Evolutionary conservation across 2,329 filamentous ascomycete species (phyloP).

Genomic region (Fusarium mundagurra): DNA sequence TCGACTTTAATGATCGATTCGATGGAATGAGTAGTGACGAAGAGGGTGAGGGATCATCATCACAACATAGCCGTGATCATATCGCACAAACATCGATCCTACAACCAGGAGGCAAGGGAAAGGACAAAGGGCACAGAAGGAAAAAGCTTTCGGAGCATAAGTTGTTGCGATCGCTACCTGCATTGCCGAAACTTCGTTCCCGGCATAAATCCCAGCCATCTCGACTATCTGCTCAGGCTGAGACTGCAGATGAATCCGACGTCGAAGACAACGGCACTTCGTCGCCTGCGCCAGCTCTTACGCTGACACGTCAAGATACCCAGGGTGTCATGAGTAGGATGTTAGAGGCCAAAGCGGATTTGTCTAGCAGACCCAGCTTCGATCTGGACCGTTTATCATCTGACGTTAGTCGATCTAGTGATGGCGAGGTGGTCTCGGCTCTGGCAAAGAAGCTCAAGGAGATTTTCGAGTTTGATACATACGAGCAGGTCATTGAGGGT

Average conservation of each 20-base stretch:
- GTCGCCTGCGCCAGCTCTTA: conserved; percentile 36
- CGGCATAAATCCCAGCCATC: conserved; percentile 56
- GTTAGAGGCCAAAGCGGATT: conserved; percentile 75
- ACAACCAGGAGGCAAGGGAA: conserved; percentile 45
- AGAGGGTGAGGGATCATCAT: conserved; percentile 70
- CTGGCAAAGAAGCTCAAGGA: conserved; percentile 79
- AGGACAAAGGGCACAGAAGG: conserved; percentile 57
- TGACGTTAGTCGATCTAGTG: conserved; percentile 48
- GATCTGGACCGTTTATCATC: conserved; percentile 60
- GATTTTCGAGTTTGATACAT: conserved; percentile 83
- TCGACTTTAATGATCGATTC: conserved; percentile 84
- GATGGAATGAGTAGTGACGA: conserved; percentile 84
- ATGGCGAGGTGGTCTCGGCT: conserved; percentile 59
- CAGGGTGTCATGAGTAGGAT: conserved; percentile 77
- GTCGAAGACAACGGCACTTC: conserved; percentile 42
- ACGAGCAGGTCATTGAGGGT: conserved; percentile 87
- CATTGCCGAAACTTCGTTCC: conserved; percentile 60
- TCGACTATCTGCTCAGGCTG: conserved; percentile 50
- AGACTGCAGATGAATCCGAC: conserved; percentile 46
- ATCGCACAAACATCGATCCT: conserved; percentile 57
- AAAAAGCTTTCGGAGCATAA: conserved; percentile 72
- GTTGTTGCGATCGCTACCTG: conserved; percentile 72
- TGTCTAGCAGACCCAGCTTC: conserved; percentile 67
- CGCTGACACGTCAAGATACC: conserved; percentile 44
- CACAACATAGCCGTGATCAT: conserved; percentile 54